phyloP scores from a whole-genome alignment of 495 filamentous ascomycete genomes.

The Aspergillus steynii region DNA sequence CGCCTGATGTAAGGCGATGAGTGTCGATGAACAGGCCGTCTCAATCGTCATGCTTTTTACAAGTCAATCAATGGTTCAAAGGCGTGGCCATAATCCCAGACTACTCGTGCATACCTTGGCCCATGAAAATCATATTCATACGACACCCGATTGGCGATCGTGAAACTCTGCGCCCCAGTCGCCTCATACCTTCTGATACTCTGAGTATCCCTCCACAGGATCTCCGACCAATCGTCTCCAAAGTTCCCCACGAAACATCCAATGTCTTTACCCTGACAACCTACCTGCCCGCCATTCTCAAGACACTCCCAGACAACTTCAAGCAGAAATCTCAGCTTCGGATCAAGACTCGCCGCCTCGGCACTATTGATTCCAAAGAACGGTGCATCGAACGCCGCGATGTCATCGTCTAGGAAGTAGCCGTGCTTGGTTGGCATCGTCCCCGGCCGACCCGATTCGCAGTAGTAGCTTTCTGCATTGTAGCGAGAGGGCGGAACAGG shows the following conservation, averaged over 20 bases:
- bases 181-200: not conserved
- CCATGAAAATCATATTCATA: constrained; percentile 3
- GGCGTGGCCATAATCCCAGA: not conserved
- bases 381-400: constrained; percentile 5
- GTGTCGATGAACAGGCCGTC: constrained; percentile 2
- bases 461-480: constrained; percentile 5
- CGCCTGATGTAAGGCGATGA: constrained; percentile 1
- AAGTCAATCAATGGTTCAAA: not conserved
- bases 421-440: constrained; percentile 17
- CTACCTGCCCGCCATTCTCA: constrained; percentile 12
- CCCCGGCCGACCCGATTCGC: constrained; percentile 30
- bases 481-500: constrained; percentile 13
- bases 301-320: constrained; percentile 29
- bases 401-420: constrained; percentile 7
- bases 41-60: constrained; percentile 1
- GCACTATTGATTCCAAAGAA: constrained; percentile 9
- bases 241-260: constrained; percentile 5
- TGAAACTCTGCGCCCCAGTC: not conserved
- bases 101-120: not conserved
- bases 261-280: constrained; percentile 1
- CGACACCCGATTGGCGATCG: not conserved
- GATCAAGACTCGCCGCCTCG: constrained; percentile 14
- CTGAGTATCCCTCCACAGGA: not conserved
- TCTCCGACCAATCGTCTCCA: not conserved
- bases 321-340: constrained; percentile 23